phyloP scores from a whole-genome alignment of 2,329 filamentous ascomycete genomes.

The Colletotrichum tanaceti region DNA sequence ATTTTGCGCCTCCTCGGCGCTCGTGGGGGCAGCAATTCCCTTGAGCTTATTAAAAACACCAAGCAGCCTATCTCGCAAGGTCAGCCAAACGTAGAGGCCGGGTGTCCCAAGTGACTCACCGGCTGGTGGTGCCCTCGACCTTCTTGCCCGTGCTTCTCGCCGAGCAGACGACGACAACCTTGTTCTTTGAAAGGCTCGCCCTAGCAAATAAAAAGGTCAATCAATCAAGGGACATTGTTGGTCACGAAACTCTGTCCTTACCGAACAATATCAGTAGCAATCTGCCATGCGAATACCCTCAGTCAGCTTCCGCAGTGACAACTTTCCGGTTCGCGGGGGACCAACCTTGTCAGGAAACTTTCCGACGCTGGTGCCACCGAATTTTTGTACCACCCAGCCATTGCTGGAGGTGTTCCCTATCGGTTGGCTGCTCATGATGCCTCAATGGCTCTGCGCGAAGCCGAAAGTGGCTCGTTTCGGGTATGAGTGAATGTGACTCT shows the following conservation, averaged over 20 bases:
- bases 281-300: constrained; percentile 48
- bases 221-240: constrained; percentile 37
- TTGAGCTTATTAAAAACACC: constrained; percentile 70
- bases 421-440: constrained; percentile 37
- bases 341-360: constrained; percentile 83
- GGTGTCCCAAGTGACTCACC: constrained; percentile 68
- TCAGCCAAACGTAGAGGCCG: constrained; percentile 13
- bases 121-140: constrained; percentile 92
- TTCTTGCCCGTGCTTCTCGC: constrained; percentile 95
- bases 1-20: constrained; percentile 63
- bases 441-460: constrained; percentile 17
- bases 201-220: constrained; percentile 51
- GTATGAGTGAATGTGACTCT: constrained; percentile 31
- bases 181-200: constrained; percentile 72
- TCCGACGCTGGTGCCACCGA: constrained; percentile 93
- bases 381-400: constrained; percentile 92
- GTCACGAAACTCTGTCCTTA: constrained; percentile 46
- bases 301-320: constrained; percentile 45
- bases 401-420: constrained; percentile 52
- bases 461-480: constrained; percentile 7
- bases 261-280: constrained; percentile 77
- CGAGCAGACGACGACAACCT: constrained; percentile 93
- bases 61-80: constrained; percentile 58
- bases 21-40: constrained; percentile 63
- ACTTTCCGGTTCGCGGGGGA: constrained; percentile 40